A percentile compares a stretch with the other conserved stretches of the same genome.
These are phyloP conservation scores for Dicorynia guianensis DNA, from an alignment of 306 rosid species.

Conservation along the genomic window DNA sequence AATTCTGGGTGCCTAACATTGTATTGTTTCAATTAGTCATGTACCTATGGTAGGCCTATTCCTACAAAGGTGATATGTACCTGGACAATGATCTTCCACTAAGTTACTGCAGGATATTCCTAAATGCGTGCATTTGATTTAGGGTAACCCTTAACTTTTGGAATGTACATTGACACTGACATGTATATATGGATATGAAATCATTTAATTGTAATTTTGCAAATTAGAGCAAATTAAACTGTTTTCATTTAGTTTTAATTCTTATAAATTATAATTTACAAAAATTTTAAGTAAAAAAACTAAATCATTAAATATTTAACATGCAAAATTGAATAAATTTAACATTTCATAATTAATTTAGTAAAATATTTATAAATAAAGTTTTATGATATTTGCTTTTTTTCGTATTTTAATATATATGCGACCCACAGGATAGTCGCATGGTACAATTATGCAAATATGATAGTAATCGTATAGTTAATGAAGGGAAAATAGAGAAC, in stretches of 20 bases:
- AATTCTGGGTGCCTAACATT: slow-evolving; percentile 34
- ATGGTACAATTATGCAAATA: background rate
- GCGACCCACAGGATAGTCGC: background rate
- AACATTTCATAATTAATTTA: too few species aligned
- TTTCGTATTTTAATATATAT: too few species aligned
- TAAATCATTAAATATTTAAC: too few species aligned
- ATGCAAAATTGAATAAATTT: too few species aligned
- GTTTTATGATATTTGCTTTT: too few species aligned
- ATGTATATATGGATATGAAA: too few species aligned
- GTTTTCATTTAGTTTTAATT: too few species aligned
- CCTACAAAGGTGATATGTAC: slow-evolving; percentile 31
- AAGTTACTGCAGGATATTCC: slow-evolving; percentile 30
- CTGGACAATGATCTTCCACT: slow-evolving; percentile 45
- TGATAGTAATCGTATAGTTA: slow-evolving; percentile 38
- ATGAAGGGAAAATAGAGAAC: slow-evolving; percentile 39
- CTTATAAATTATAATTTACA: too few species aligned
- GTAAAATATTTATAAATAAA: too few species aligned
- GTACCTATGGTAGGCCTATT: slow-evolving; percentile 38
- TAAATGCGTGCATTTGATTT: slow-evolving; percentile 45
- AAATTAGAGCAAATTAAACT: background rate
- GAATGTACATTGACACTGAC: too few species aligned
- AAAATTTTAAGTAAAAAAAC: too few species aligned
- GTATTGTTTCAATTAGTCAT: slow-evolving; percentile 41
- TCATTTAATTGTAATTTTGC: background rate
- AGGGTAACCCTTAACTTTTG: slow-evolving; percentile 5